These are phyloP conservation scores for Cylindrotheca closterium DNA, from an alignment of 108 stramenopile species.

Conservation along the genomic window DNA sequence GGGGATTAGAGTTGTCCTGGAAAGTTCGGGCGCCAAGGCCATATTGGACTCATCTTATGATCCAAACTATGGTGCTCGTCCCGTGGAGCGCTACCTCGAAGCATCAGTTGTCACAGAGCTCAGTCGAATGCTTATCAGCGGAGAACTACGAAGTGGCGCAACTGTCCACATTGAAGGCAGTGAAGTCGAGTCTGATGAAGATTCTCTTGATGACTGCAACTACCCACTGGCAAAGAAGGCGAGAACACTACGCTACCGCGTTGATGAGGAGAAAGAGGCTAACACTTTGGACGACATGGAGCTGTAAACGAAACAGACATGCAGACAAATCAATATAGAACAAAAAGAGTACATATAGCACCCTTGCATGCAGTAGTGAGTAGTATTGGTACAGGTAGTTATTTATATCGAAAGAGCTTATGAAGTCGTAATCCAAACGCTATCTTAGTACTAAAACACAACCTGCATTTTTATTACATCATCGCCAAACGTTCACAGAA, in stretches of 20 bases:
- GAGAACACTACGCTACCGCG: constrained; percentile 11
- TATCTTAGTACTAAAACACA: too few species aligned
- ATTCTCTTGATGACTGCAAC: constrained; percentile 48
- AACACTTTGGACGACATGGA: too few species aligned
- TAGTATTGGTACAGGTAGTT: too few species aligned
- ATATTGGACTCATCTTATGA: constrained; percentile 78
- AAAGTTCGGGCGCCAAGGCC: constrained; percentile 66
- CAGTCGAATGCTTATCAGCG: constrained; percentile 80
- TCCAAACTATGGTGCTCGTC: constrained; percentile 82
- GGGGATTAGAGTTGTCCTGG: constrained; percentile 68
- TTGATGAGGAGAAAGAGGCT: constrained; percentile 6
- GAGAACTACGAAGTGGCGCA: constrained; percentile 60
- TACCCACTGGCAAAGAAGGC: constrained; percentile 26
- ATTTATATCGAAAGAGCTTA: too few species aligned
- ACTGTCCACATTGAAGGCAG: constrained; percentile 81
- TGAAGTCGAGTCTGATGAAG: constrained; percentile 55
- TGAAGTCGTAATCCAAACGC: too few species aligned
- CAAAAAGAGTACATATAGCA: too few species aligned
- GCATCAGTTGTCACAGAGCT: constrained; percentile 75
- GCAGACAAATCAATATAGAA: too few species aligned
- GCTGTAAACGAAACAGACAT: too few species aligned
- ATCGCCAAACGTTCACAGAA: too few species aligned
- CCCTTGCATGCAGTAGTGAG: too few species aligned
- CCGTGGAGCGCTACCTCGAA: constrained; percentile 81
- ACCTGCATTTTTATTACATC: too few species aligned